Evolutionary conservation across 1,139 yeast genomes (phyloP).

Genomic region (Hansenula anomala): DNA sequence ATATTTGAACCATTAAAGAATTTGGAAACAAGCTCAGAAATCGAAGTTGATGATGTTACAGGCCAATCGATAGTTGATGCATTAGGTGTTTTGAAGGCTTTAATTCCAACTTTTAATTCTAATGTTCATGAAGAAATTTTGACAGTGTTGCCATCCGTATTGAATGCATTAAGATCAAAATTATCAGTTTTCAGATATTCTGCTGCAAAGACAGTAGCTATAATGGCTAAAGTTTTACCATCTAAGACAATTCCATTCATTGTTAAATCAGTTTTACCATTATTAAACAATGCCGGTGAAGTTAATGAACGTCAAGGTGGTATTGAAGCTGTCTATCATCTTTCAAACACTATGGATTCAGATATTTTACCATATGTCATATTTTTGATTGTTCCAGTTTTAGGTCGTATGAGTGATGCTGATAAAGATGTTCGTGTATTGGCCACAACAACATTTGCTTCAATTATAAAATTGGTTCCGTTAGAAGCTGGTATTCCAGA

Average conservation of each 20-base stretch:
- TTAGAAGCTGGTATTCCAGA: slow-evolving; percentile 97
- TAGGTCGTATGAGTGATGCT: slow-evolving; percentile 98
- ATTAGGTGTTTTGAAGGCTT: slow-evolving; percentile 73
- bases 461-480: slow-evolving; percentile 92
- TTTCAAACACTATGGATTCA: slow-evolving; percentile 81
- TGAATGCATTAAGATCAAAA: slow-evolving; percentile 61
- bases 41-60: slow-evolving; percentile 35
- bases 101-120: slow-evolving; percentile 58
- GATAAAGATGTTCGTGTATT: slow-evolving; percentile 83
- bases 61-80: slow-evolving; percentile 90
- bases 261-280: slow-evolving; percentile 75
- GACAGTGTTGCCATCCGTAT: slow-evolving; percentile 41
- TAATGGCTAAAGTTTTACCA: slow-evolving; percentile 71
- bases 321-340: slow-evolving; percentile 83
- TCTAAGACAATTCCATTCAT: slow-evolving; percentile 71
- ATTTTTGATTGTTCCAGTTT: slow-evolving; percentile 89
- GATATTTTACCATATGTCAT: slow-evolving; percentile 92
- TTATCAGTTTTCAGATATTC: slow-evolving; percentile 85
- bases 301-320: slow-evolving; percentile 88
- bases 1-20: slow-evolving; percentile 62
- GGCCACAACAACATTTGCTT: slow-evolving; percentile 95
- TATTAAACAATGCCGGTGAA: slow-evolving; percentile 76
- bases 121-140: slow-evolving; percentile 47
- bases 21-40: slow-evolving; percentile 28
- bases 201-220: slow-evolving; percentile 85